Base-by-base conservation (phyloP, 768 basidiomycete species). In the Amanita pallidorosea region DNA sequence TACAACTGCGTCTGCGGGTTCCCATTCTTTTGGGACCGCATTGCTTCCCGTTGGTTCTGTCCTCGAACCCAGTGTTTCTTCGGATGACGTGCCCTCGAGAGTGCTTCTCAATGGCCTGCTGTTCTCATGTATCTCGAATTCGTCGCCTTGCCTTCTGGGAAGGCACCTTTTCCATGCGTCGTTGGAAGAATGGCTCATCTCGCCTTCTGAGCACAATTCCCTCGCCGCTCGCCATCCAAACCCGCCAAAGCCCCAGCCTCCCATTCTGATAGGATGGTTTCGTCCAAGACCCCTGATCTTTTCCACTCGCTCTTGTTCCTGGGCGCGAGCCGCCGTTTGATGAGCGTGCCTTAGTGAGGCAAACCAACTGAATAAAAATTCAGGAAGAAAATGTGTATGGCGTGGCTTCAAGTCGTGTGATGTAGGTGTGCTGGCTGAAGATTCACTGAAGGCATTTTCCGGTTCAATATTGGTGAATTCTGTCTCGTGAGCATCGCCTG, bases 171-270 rank as follows among this genome's bases (percentile, higher is more conserved):
- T 36, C 47, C 47, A 23, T 23, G 15, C 29, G 15, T 38, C 29
- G 8, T 20, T 5, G 37, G 13, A 34, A 44, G 29, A 7, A 22
- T 42, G 13, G 34, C 45, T 29, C 6, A 37, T 38, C 45, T 37
- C 41, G 13, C 23, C 20, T 20, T 40, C 51, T 34, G 44, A 7
- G 23, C 41, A 47, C 31, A 33, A 44, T 36, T 53, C 62, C 37
- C 53, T 58, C 36, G 53, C 42, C 18, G 57, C 56, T 54, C 63
- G 56, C 70, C 71, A 70, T 12, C 68, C 81, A 63, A 81, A 87
- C 53, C 79, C 81, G 2, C 88, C 87, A 45, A 89, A 64, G 0
- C 83, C 85, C 87, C 88, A 89, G 1, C 84, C 85, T 55, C 45
- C 59, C 31, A 63, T 63, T 53, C 56, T 60, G 31, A 57, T 55